Conservation (phyloP, 768 basidiomycete species). For the Pleurotus tuoliensis region DNA sequence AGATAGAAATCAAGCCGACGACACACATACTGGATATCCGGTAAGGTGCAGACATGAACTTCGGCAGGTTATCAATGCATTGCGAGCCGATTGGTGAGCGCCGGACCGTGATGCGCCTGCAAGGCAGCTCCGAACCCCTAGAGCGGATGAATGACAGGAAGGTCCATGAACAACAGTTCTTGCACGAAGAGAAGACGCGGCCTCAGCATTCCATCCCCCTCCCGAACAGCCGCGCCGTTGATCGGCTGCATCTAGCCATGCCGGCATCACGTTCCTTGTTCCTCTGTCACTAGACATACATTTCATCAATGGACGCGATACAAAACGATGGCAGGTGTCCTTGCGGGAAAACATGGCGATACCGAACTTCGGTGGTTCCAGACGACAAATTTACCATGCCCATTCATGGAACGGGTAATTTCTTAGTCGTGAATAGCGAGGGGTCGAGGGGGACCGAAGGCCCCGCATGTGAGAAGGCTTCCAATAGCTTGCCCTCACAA, state of each 20-base stretch:
- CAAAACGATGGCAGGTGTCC: not conserved
- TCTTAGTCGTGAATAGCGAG: too few species aligned
- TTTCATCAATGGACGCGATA: not conserved
- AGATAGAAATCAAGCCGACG: conserved; percentile 4
- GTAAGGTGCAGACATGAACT: not conserved
- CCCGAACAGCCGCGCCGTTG: conserved; percentile 2
- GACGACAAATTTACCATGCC: too few species aligned
- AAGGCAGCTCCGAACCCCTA: not conserved
- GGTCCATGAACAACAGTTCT: not conserved
- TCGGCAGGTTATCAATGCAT: conserved; percentile 1
- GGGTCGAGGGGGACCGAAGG: too few species aligned
- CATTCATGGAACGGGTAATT: too few species aligned
- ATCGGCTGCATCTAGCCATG: not conserved
- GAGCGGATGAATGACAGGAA: not conserved
- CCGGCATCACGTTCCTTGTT: not conserved
- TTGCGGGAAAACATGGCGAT: too few species aligned
- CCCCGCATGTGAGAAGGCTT: too few species aligned
- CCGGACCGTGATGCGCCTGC: not conserved
- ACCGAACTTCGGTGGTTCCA: too few species aligned
- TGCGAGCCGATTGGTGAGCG: not conserved
- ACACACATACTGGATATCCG: not conserved
- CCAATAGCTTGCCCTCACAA: too few species aligned
- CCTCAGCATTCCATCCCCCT: conserved; percentile 9
- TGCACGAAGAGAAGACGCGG: not conserved
- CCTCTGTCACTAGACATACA: conserved; percentile 1